Evolutionary conservation across 2,329 filamentous ascomycete species (phyloP), one percentile per base, ranked within the genome.

Genomic region (Lasiodiplodia theobromae): DNA sequence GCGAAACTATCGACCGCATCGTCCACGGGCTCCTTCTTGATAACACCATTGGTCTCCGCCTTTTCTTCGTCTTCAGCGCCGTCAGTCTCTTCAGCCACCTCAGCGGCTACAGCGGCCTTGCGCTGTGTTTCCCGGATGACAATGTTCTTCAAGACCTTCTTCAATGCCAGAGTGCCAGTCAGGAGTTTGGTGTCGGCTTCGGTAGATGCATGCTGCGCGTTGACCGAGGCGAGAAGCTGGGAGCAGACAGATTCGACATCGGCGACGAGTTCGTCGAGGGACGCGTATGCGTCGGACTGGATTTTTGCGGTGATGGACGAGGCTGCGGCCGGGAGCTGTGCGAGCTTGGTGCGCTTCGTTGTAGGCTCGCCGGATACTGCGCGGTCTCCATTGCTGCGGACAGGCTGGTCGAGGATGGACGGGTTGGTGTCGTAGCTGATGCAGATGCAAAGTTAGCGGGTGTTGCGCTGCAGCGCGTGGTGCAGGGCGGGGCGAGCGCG

Each of bases 271-370:
- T 78, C 78, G 7, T 80, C 76, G 18, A 85, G 73, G 8, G 79
- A 78, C 5, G 74, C 68, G 72, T 86, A 86, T 2, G 74, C 73
- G 51, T 77, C 76, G 49, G 74, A 73, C 38, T 77, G 71, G 23
- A 85, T 72, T 67, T 80, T 79, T 37, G 71, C 75, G 5, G 77
- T 72, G 40, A 86, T 82, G 11, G 75, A 80, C 47, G 71, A 71
- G 49, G 74, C 64, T 12, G 73, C 71, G 12, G 34, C 21, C 14
- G 65, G 53, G 18, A 51, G 38, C 7, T 80, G 76, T 14, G 80
- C 77, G 49, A 83, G 71, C 71, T 82, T 83, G 38, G 81, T 74
- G 70, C 83, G 83, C 74, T 86, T 86, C 34, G 77, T 72, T 28
- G 80, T 78, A 54, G 81, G 81, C 69, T 83, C 81, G 38, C 77